phyloP scores from a whole-genome alignment of 805 yeast genomes.

The Starmera dryadoides region DNA sequence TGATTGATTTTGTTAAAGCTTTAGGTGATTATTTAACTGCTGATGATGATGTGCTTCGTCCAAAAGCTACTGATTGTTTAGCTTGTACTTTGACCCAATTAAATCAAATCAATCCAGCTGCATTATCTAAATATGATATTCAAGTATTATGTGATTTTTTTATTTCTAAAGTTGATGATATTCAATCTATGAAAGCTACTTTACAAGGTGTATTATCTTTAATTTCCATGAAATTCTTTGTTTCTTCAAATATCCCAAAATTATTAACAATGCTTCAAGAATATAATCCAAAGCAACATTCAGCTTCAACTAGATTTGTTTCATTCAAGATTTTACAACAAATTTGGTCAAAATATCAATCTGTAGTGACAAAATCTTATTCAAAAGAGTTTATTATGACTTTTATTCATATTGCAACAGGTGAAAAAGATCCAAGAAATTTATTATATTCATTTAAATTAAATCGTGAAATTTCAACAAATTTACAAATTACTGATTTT shows the following conservation, averaged over 20 bases:
- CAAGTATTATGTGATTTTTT: constrained; percentile 43
- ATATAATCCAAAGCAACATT: constrained; percentile 49
- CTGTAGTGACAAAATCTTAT: constrained; percentile 9
- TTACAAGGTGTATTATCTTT: constrained; percentile 48
- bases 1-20: constrained; percentile 47
- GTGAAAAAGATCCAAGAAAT: constrained; percentile 94
- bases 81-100: constrained; percentile 28
- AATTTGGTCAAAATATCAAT: constrained; percentile 24
- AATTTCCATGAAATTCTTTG: constrained; percentile 44
- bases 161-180: constrained; percentile 61
- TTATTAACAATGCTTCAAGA: constrained; percentile 30
- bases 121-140: constrained; percentile 31
- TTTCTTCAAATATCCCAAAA: constrained; percentile 22
- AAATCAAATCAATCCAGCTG: constrained; percentile 11
- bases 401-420: constrained; percentile 64
- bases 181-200: constrained; percentile 42
- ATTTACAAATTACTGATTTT: constrained; percentile 30
- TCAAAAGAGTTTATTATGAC: constrained; percentile 42
- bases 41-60: constrained; percentile 44
- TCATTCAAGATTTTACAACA: constrained; percentile 45
- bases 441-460: constrained; percentile 61
- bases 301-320: constrained; percentile 55
- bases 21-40: constrained; percentile 61
- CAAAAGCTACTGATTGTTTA: constrained; percentile 39
- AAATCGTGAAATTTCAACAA: constrained; percentile 37